Conservation (phyloP, 208 protist species). For the Trichomonas vaginalis region DNA sequence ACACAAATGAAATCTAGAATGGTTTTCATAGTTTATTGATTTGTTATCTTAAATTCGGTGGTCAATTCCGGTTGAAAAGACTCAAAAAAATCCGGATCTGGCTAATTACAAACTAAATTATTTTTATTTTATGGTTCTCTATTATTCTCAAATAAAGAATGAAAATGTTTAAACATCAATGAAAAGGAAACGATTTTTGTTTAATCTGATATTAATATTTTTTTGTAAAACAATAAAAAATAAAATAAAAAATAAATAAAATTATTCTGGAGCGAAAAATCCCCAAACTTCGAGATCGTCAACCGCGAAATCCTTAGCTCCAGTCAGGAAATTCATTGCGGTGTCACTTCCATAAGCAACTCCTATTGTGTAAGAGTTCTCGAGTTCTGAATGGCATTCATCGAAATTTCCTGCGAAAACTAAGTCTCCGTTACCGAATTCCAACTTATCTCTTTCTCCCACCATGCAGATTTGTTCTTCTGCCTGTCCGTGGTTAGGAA, state of each 20-base stretch:
- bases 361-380: not conserved
- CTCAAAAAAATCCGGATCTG: too few relatives aligned
- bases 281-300: slow-evolving; percentile 10
- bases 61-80: too few relatives aligned
- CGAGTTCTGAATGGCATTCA: not conserved
- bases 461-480: not conserved
- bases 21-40: too few relatives aligned
- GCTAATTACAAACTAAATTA: too few relatives aligned
- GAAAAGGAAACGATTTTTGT: too few relatives aligned
- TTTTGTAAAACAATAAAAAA: too few relatives aligned
- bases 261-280: not conserved
- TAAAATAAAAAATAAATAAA: not conserved
- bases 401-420: not conserved
- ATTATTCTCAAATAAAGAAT: too few relatives aligned
- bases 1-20: too few relatives aligned
- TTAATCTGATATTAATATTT: too few relatives aligned
- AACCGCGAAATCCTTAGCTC: not conserved
- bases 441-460: not conserved
- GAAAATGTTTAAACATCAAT: too few relatives aligned
- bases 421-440: not conserved
- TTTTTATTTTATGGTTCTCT: too few relatives aligned
- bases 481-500: not conserved
- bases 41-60: too few relatives aligned
- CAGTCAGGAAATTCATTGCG: not conserved
- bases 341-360: not conserved